Evolutionary conservation across 495 filamentous ascomycete species (phyloP).

Genomic region (Xylaria flabelliformis): DNA sequence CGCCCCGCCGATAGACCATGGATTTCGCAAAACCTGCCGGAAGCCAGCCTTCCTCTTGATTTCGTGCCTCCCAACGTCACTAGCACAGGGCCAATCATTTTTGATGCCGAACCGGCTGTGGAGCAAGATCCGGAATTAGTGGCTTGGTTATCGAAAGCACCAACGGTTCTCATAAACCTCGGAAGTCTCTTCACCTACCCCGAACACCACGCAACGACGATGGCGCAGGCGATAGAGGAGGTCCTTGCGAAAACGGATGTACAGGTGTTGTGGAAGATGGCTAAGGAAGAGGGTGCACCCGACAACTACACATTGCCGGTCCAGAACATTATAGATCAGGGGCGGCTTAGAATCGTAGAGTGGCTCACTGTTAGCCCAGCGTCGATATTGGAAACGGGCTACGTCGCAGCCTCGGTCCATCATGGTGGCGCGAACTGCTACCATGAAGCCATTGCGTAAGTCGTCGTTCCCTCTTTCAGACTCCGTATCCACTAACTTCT

Average conservation of each 20-base stretch:
- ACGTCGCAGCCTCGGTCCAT: conserved; percentile 58
- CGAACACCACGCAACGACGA: conserved; percentile 41
- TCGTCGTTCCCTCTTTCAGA: neutral
- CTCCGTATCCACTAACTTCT: conserved; percentile 10
- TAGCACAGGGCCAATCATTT: conserved; percentile 53
- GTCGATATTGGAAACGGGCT: conserved; percentile 52
- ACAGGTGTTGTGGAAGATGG: conserved; percentile 58
- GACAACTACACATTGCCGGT: conserved; percentile 36
- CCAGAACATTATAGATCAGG: conserved; percentile 34
- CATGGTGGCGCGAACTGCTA: conserved; percentile 63
- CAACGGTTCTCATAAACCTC: conserved; percentile 58
- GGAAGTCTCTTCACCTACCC: conserved; percentile 48
- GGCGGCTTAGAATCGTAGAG: conserved; percentile 44
- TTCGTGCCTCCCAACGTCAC: conserved; percentile 51
- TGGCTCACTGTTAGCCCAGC: conserved; percentile 59
- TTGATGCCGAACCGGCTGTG: conserved; percentile 41
- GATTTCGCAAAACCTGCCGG: conserved; percentile 37
- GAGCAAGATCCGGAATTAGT: conserved; percentile 51
- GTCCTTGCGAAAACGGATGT: conserved; percentile 46
- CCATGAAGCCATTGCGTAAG: conserved; percentile 60
- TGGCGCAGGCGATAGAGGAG: conserved; percentile 45
- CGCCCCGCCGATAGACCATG: conserved; percentile 15
- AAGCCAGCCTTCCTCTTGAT: conserved; percentile 45
- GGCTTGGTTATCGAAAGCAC: conserved; percentile 49
- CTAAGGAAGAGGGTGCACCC: neutral